These are phyloP conservation scores for Vitis cinerea DNA, from an alignment of 164 flowering plant genomes.

Conservation along the genomic window DNA sequence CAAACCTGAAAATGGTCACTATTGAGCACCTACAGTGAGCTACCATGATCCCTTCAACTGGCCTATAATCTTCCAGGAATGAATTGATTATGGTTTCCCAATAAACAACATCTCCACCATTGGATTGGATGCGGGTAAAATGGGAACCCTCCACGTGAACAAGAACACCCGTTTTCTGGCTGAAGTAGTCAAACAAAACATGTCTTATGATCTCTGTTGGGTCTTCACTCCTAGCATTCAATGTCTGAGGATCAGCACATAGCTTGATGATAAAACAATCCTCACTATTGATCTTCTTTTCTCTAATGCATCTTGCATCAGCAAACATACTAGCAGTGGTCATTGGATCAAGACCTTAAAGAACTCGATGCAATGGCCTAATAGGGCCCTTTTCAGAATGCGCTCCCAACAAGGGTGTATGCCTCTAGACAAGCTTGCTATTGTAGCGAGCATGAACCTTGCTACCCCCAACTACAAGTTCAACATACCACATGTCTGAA, in stretches of 20 bases:
- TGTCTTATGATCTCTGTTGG: conserved; percentile 75
- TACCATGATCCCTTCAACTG: conserved; percentile 73
- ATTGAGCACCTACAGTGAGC: conserved; percentile 75
- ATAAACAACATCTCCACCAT: conserved; percentile 66
- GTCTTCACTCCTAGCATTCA: conserved; percentile 66
- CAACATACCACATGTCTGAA: no score
- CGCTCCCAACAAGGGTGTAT: conserved; percentile 18
- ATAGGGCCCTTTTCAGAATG: conserved; percentile 69
- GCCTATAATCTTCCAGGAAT: conserved; percentile 60
- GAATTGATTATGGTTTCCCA: conserved; percentile 88
- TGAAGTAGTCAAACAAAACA: conserved; percentile 68
- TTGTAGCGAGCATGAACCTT: conserved; percentile 25
- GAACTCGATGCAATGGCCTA: conserved; percentile 66
- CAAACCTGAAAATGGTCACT: conserved; percentile 74
- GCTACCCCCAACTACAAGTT: no score
- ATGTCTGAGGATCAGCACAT: conserved; percentile 56
- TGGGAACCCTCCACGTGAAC: conserved; percentile 74
- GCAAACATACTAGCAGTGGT: conserved; percentile 70
- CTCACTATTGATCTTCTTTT: conserved; percentile 63
- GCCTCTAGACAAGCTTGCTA: conserved; percentile 32
- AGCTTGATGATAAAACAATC: conserved; percentile 77
- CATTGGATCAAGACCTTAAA: conserved; percentile 81
- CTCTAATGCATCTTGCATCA: conserved; percentile 59
- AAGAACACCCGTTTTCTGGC: conserved; percentile 70
- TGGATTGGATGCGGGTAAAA: conserved; percentile 60